Conservation (phyloP, 1,139 yeast genomes). For the Blastobotrys elegans region DNA sequence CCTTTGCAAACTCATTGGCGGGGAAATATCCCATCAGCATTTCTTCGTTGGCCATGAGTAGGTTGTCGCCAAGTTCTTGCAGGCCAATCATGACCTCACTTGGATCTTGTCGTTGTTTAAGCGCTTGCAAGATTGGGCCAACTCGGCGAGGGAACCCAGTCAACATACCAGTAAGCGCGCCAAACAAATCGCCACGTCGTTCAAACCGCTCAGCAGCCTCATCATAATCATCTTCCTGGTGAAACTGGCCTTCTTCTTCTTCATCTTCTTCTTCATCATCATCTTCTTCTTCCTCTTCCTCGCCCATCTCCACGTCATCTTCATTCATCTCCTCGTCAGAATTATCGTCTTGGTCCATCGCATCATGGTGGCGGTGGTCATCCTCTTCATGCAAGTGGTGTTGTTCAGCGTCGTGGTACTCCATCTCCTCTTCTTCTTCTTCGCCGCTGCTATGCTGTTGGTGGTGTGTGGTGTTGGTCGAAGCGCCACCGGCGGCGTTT, state of each 20-base stretch:
- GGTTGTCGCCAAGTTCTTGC: conserved; percentile 36
- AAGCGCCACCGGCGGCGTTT: too few species aligned
- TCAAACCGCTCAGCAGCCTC: background rate
- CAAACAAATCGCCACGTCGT: conserved; percentile 24
- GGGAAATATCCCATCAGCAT: conserved; percentile 45
- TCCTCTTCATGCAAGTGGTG: background rate
- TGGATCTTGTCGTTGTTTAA: conserved; percentile 40
- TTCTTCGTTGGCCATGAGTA: conserved; percentile 37
- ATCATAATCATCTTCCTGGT: conserved; percentile 6
- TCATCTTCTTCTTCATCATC: conserved; percentile 19
- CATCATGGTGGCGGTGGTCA: too few species aligned
- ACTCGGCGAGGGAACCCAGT: conserved; percentile 37
- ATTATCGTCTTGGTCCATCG: conserved; percentile 4
- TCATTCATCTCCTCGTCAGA: conserved; percentile 12
- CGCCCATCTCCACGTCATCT: conserved; percentile 6
- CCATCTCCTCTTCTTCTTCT: background rate
- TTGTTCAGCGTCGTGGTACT: background rate
- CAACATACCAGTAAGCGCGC: conserved; percentile 26
- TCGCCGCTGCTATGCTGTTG: background rate
- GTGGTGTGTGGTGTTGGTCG: too few species aligned
- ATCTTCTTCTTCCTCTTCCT: conserved; percentile 15
- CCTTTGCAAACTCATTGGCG: conserved; percentile 49
- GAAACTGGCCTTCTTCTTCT: conserved; percentile 1
- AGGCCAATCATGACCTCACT: conserved; percentile 40
- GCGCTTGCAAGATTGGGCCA: conserved; percentile 27